These are phyloP conservation scores for Daldinia childiae DNA, from an alignment of 495 filamentous ascomycete genomes.

Conservation along the genomic window DNA sequence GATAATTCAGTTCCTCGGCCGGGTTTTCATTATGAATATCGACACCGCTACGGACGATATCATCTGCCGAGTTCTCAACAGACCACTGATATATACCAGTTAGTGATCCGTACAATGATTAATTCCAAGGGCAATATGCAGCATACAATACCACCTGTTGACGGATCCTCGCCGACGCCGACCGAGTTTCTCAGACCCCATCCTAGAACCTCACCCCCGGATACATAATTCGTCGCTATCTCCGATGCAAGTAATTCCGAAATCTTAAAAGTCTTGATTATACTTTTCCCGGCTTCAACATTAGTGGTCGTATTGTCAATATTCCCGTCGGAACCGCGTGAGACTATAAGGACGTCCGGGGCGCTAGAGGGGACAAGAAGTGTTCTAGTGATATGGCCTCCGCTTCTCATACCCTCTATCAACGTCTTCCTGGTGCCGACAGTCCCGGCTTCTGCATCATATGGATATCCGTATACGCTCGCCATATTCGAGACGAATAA, in stretches of 20 bases:
- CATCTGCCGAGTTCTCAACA: constrained; percentile 74
- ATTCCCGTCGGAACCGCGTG: constrained; percentile 65
- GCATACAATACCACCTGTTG: constrained; percentile 61
- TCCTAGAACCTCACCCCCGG: constrained; percentile 64
- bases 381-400: constrained; percentile 64
- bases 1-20: constrained; percentile 74
- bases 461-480: constrained; percentile 65
- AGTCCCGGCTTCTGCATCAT: constrained; percentile 58
- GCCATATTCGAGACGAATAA: constrained; percentile 67
- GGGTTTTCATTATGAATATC: constrained; percentile 74
- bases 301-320: constrained; percentile 60
- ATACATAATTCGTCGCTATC: constrained; percentile 54
- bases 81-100: constrained; percentile 54
- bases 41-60: constrained; percentile 60
- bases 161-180: constrained; percentile 67
- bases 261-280: constrained; percentile 69
- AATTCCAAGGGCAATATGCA: background rate
- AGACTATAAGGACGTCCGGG: constrained; percentile 63
- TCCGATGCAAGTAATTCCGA: constrained; percentile 43
- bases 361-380: constrained; percentile 62
- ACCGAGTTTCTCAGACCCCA: constrained; percentile 76
- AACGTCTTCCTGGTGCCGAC: constrained; percentile 57
- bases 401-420: constrained; percentile 63
- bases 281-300: constrained; percentile 60
- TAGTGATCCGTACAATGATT: constrained; percentile 21